Evolutionary conservation across 1,284 basidiomycete species (phyloP).

Genomic region (Coriolopsis trogii): DNA sequence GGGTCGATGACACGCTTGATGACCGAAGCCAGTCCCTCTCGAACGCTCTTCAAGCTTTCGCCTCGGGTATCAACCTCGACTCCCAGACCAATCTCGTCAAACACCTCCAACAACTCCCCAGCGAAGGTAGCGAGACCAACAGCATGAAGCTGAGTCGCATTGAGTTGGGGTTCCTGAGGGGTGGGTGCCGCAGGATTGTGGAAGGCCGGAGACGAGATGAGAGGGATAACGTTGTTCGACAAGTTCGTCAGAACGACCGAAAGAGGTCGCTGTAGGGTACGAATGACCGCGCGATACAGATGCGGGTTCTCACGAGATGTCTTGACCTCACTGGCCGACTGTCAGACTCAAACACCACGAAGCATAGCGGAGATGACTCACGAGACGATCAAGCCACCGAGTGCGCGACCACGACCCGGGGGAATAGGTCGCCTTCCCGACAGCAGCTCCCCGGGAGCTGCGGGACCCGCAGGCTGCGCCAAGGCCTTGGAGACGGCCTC

Average conservation of each 20-base stretch:
- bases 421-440: slow-evolving; percentile 71
- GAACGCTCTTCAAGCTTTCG: slow-evolving; percentile 65
- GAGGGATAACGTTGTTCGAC: slow-evolving; percentile 63
- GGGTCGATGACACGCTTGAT: slow-evolving; percentile 68
- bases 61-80: slow-evolving; percentile 60
- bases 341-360: slow-evolving; percentile 17
- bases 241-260: slow-evolving; percentile 73
- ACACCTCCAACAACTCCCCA: slow-evolving; percentile 69
- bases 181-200: slow-evolving; percentile 52
- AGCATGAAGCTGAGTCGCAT: slow-evolving; percentile 72
- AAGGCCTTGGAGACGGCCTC: slow-evolving; percentile 81
- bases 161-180: slow-evolving; percentile 52
- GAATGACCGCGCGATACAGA: slow-evolving; percentile 68
- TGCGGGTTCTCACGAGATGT: slow-evolving; percentile 63
- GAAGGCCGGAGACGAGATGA: slow-evolving; percentile 68
- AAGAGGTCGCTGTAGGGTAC: slow-evolving; percentile 73
- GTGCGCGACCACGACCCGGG: slow-evolving; percentile 61
- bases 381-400: slow-evolving; percentile 71
- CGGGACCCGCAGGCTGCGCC: slow-evolving; percentile 59
- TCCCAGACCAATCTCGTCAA: slow-evolving; percentile 66
- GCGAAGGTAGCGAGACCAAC: slow-evolving; percentile 67
- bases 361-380: slow-evolving; percentile 41
- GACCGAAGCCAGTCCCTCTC: slow-evolving; percentile 68
- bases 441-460: slow-evolving; percentile 51
- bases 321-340: slow-evolving; percentile 61